A percentile compares a stretch with the other conserved stretches of the same genome.
Conservation (phyloP, 805 yeast genomes). For the Starmerella potacharoeniae region DNA sequence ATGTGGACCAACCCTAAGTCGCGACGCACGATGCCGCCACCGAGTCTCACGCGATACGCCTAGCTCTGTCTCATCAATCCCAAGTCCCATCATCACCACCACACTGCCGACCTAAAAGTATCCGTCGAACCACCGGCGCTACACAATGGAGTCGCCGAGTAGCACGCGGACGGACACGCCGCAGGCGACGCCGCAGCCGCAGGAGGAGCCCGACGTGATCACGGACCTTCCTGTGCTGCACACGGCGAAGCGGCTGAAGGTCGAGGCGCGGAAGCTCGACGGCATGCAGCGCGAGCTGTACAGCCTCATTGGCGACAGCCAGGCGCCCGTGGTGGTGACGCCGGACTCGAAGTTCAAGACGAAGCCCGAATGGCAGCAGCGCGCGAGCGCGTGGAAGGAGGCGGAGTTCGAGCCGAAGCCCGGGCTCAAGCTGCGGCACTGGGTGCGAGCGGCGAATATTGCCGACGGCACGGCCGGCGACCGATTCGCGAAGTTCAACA, state of each 20-base stretch:
- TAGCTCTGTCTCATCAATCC: background rate
- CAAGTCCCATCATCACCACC: too few species aligned
- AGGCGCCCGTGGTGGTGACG: constrained; percentile 68
- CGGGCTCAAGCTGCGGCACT: constrained; percentile 53
- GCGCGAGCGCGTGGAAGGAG: constrained; percentile 75
- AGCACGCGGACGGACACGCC: background rate
- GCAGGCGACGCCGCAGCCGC: constrained; percentile 1
- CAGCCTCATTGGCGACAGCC: constrained; percentile 78
- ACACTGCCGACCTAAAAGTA: too few species aligned
- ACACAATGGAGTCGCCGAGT: background rate
- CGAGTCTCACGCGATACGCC: background rate
- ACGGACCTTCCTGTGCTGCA: constrained; percentile 19
- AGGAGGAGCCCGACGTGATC: constrained; percentile 7
- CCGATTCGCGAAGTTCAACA: constrained; percentile 64
- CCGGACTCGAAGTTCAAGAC: constrained; percentile 46
- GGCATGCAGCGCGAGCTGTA: constrained; percentile 88
- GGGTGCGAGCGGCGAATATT: constrained; percentile 47
- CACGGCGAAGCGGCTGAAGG: constrained; percentile 26
- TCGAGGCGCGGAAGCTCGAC: constrained; percentile 28
- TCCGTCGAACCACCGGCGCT: too few species aligned
- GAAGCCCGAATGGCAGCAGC: constrained; percentile 45
- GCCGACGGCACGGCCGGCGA: constrained; percentile 36
- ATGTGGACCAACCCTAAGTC: too few species aligned
- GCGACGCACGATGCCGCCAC: too few species aligned
- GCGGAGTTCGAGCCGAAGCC: constrained; percentile 47